Base-by-base conservation (phyloP, 176 grass and related monocot species). In the Saccharum officinarum region DNA sequence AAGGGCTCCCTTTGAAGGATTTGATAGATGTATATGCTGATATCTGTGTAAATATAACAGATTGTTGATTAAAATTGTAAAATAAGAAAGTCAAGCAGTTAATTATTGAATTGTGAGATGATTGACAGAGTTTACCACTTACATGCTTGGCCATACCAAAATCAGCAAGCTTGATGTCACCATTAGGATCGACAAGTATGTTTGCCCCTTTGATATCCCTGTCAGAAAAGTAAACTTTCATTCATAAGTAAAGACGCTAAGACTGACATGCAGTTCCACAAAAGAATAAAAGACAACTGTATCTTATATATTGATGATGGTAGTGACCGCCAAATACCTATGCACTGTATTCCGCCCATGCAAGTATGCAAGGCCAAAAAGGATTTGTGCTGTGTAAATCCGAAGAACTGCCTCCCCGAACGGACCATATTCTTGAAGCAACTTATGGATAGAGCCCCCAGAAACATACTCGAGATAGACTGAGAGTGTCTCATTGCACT, bases 131-230 rank as follows among this genome's bases (percentile, higher is more conserved):
- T 52, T 17, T 71, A 72, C 69, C 60, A 84, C 89, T 76, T 94
- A 99, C 97, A 90, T 99, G 94, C 78, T 99, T 99, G 79, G 97
- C 93, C 97, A 99, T 99, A 52, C 97, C 97, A 22, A 99, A 99
- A 89, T 99, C 97, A 7, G 97, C 97, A 80, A 99, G 92, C 85
- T 99, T 99, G 68, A 99, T 89, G 52, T 92, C 97, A 84, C 97
- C 97, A 85, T 88, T 86, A 77, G 97, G 94, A 88, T 96, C 97
- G 3, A 99, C 97, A 84, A 99, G 92, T 89, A 99, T 99, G 50
- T 99, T 99, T 86, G 97, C 97, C 9, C 97, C 97, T 91, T 99
- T 99, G 62, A 99, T 92, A 86, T 99, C 97, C 80, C 97, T 99
- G 63, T 59, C 63, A 75, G 17, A 72, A 54, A 84, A 76, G 45